Percentiles rank a stretch among this genome's conserved stretches.
These are phyloP conservation scores for Herpetomonas samuelpessoai DNA, from an alignment of 208 protist species.

Conservation along the genomic window DNA sequence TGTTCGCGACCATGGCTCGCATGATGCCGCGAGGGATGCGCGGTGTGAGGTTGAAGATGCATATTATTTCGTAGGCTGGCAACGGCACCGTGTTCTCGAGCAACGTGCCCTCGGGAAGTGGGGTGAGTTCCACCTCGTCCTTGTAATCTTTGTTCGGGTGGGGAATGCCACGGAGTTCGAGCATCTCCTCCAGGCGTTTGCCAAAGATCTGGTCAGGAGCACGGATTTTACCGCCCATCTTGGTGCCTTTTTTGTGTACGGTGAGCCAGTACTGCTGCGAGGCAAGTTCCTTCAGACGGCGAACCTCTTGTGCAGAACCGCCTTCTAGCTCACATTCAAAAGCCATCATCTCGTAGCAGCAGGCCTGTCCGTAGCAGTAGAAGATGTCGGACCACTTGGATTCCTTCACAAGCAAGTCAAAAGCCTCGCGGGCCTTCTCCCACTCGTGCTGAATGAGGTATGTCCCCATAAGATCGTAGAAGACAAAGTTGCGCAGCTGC, in stretches of 20 bases:
- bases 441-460: slow-evolving; percentile 32
- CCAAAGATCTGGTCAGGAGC: slow-evolving; percentile 46
- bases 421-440: slow-evolving; percentile 24
- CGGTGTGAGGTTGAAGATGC: slow-evolving; percentile 38
- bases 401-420: slow-evolving; percentile 33
- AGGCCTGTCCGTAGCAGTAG: slow-evolving; percentile 51
- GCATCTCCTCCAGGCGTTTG: slow-evolving; percentile 46
- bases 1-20: slow-evolving; percentile 19
- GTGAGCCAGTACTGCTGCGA: slow-evolving; percentile 50
- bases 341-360: slow-evolving; percentile 64
- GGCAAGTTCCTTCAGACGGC: slow-evolving; percentile 7
- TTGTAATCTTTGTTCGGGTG: slow-evolving; percentile 37
- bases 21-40: slow-evolving; percentile 22
- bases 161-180: slow-evolving; percentile 17
- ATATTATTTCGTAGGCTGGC: slow-evolving; percentile 38
- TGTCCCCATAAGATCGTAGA: slow-evolving; percentile 62
- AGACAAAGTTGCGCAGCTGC: slow-evolving; percentile 50
- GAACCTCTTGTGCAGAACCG: slow-evolving; percentile 12
- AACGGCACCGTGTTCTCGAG: slow-evolving; percentile 42
- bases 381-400: slow-evolving; percentile 60
- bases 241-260: slow-evolving; percentile 43
- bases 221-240: slow-evolving; percentile 43
- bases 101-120: slow-evolving; percentile 20
- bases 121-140: slow-evolving; percentile 19
- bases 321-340: slow-evolving; percentile 6